phyloP scores from a whole-genome alignment of 805 yeast genomes.

The Priceomyces castillae region DNA sequence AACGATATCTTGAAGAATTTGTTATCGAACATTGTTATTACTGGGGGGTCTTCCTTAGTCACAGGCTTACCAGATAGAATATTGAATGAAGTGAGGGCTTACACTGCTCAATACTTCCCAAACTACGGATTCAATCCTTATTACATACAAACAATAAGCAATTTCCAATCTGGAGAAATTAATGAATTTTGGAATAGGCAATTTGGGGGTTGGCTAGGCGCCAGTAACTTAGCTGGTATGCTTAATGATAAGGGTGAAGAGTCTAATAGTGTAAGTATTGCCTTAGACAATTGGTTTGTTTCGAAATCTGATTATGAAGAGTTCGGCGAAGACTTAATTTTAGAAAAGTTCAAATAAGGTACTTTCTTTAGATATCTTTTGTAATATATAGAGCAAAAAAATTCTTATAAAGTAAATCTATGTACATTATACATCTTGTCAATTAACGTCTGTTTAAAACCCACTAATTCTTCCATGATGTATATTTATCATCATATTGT shows the following conservation, averaged over 20 bases:
- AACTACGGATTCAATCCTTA: constrained; percentile 32
- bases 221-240: constrained; percentile 61
- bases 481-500: constrained; percentile 41
- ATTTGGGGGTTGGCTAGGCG: constrained; percentile 70
- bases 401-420: constrained; percentile 4
- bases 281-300: constrained; percentile 51
- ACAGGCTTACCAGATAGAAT: constrained; percentile 57
- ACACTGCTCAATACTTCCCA: constrained; percentile 46
- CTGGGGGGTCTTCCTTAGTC: constrained; percentile 58
- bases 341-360: constrained; percentile 32
- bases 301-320: constrained; percentile 66
- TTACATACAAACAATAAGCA: constrained; percentile 23
- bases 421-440: constrained; percentile 8
- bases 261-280: constrained; percentile 30
- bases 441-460: background rate
- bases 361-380: constrained; percentile 1
- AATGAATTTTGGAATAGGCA: constrained; percentile 50
- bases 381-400: constrained; percentile 3
- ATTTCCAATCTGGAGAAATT: constrained; percentile 25
- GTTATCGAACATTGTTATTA: constrained; percentile 47
- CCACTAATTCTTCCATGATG: constrained; percentile 37
- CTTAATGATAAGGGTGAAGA: constrained; percentile 45
- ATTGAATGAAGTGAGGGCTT: constrained; percentile 51
- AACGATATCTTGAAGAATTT: constrained; percentile 38
- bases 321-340: constrained; percentile 47